These are phyloP conservation scores for Aspergillus pseudonomiae DNA, from an alignment of 2,329 filamentous ascomycete species.

Conservation along the genomic window DNA sequence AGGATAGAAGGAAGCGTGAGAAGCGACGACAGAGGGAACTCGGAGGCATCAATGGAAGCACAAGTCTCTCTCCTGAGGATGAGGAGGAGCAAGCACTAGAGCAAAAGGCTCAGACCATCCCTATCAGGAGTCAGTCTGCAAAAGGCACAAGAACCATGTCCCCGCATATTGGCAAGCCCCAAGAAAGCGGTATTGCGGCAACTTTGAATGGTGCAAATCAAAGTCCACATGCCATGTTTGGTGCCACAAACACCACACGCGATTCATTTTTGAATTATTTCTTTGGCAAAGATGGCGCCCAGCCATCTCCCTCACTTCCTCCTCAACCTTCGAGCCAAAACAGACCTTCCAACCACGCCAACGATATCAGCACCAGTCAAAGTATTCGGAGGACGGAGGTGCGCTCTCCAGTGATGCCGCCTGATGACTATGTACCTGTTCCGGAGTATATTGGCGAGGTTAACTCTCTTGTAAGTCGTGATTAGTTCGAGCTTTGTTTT, in stretches of 20 bases:
- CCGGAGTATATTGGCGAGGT: constrained; percentile 47
- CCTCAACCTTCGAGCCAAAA: constrained; percentile 46
- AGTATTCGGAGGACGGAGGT: constrained; percentile 72
- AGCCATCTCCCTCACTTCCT: constrained; percentile 47
- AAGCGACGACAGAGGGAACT: constrained; percentile 81
- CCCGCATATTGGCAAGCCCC: constrained; percentile 66
- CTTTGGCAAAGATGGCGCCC: constrained; percentile 83
- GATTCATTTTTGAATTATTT: constrained; percentile 99
- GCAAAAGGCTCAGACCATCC: constrained; percentile 56
- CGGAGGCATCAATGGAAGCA: constrained; percentile 69
- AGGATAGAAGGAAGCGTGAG: constrained; percentile 85
- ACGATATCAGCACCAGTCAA: constrained; percentile 80
- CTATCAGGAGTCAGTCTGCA: constrained; percentile 62
- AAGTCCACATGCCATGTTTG: constrained; percentile 64
- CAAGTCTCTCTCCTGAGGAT: constrained; percentile 63
- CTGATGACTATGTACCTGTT: constrained; percentile 43
- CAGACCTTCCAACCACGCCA: constrained; percentile 76
- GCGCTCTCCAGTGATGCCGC: constrained; percentile 47
- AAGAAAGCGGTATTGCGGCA: constrained; percentile 68
- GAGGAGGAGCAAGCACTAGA: constrained; percentile 66
- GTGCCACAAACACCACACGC: constrained; percentile 64
- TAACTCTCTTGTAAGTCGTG: constrained; percentile 51
- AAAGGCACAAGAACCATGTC: constrained; percentile 78
- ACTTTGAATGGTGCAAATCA: constrained; percentile 69
- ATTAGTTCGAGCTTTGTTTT: neutral